These are phyloP conservation scores for Hymenoscyphus repandus DNA, from an alignment of 2,329 filamentous ascomycete species.

Conservation along the genomic window DNA sequence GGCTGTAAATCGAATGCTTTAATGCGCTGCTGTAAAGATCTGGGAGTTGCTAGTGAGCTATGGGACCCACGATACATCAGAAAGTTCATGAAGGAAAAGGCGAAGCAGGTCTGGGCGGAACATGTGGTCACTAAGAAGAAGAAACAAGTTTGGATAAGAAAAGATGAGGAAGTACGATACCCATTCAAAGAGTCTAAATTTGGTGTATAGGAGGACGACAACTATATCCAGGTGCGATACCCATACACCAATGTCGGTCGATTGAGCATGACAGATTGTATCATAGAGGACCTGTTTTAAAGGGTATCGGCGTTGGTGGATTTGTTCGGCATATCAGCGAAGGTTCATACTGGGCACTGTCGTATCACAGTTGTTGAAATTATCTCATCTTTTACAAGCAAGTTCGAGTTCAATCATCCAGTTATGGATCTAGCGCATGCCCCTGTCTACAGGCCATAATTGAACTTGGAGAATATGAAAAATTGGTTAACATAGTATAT, in stretches of 20 bases:
- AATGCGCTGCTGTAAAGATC: conserved; percentile 97
- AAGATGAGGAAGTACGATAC: conserved; percentile 68
- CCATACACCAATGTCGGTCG: not conserved
- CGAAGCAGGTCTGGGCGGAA: conserved; percentile 84
- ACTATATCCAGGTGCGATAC: not conserved
- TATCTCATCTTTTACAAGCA: not conserved
- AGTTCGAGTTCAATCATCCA: not conserved
- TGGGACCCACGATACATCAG: conserved; percentile 94
- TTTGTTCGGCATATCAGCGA: too few relatives aligned
- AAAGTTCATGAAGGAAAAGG: conserved; percentile 69
- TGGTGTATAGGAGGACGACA: conserved; percentile 17
- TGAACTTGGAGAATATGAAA: too few relatives aligned
- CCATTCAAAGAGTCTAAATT: conserved; percentile 48
- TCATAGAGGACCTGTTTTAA: not conserved
- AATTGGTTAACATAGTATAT: too few relatives aligned
- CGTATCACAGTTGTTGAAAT: too few relatives aligned
- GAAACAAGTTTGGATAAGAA: conserved; percentile 80
- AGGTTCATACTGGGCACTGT: too few relatives aligned
- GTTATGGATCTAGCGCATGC: too few relatives aligned
- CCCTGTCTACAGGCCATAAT: too few relatives aligned
- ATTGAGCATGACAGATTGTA: not conserved
- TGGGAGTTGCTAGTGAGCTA: conserved; percentile 89
- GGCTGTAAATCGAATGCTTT: conserved; percentile 97
- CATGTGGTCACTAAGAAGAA: conserved; percentile 82
- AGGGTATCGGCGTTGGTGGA: too few relatives aligned